Evolutionary conservation across 441 rosid species (phyloP).

Genomic region (Flueggea neowawraea): DNA sequence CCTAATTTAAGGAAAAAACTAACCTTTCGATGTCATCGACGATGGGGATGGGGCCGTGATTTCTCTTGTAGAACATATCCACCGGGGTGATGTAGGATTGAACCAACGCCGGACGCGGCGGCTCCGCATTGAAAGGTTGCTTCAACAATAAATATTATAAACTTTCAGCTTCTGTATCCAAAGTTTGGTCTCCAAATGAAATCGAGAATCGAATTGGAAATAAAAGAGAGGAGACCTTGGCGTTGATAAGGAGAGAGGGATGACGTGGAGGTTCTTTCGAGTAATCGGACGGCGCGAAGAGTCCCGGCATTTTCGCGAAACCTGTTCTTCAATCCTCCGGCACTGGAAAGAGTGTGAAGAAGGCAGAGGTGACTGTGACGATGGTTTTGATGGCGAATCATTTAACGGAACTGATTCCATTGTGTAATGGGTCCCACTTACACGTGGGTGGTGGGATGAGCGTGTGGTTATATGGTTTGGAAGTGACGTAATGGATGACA

Average conservation of each 20-base stretch:
- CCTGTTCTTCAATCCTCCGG: no score
- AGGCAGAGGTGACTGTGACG: no score
- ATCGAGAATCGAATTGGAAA: no score
- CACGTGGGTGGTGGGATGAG: no score
- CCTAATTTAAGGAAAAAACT: not conserved
- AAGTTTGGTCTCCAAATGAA: not conserved
- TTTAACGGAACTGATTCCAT: no score
- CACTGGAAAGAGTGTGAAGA: no score
- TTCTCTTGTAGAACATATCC: conserved; percentile 90
- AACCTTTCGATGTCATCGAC: conserved; percentile 75
- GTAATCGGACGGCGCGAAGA: conserved; percentile 73
- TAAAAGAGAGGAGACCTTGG: conserved; percentile 41
- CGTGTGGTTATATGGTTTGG: no score
- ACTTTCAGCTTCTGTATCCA: not conserved
- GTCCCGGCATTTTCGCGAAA: conserved; percentile 63
- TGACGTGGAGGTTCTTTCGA: conserved; percentile 78
- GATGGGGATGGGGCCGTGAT: conserved; percentile 88
- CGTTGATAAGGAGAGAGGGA: conserved; percentile 65
- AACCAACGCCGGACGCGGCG: conserved; percentile 70
- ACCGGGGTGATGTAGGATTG: conserved; percentile 79
- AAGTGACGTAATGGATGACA: no score
- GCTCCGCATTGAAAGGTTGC: conserved; percentile 98
- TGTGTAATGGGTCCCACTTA: no score
- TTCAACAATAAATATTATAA: conserved; percentile 21
- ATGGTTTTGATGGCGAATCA: no score